Evolutionary conservation across 2,329 filamentous ascomycete genomes (phyloP).

Genomic region (Exserohilum turcica): DNA sequence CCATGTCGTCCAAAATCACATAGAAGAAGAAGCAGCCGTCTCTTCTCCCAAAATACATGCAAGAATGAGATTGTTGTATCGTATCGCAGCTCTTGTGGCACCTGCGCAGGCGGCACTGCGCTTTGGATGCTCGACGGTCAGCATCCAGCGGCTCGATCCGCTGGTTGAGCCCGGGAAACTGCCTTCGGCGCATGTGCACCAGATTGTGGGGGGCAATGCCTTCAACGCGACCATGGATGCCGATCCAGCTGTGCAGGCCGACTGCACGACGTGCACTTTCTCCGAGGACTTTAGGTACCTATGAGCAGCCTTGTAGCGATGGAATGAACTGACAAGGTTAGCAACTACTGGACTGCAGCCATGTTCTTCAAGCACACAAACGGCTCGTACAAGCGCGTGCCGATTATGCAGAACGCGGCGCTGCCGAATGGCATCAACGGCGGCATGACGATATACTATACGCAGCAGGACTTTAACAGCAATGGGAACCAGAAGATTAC

Average conservation of each 20-base stretch:
- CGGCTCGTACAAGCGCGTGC: conserved; percentile 36
- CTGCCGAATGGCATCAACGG: conserved; percentile 30
- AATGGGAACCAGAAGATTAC: conserved; percentile 34
- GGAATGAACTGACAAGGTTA: background rate
- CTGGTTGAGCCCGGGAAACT: conserved; percentile 28
- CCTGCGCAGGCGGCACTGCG: conserved; percentile 30
- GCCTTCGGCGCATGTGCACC: conserved; percentile 28
- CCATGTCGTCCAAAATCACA: background rate
- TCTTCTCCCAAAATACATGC: background rate
- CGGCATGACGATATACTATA: conserved; percentile 42
- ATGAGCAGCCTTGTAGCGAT: background rate
- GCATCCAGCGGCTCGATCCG: conserved; percentile 36
- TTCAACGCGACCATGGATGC: conserved; percentile 28
- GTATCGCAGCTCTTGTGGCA: conserved; percentile 17
- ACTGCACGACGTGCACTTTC: conserved; percentile 26
- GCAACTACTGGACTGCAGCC: conserved; percentile 40
- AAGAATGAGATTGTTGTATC: conserved; percentile 27
- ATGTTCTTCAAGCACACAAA: conserved; percentile 39
- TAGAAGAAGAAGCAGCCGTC: too few relatives aligned
- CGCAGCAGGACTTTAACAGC: conserved; percentile 42
- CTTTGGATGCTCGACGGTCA: conserved; percentile 31
- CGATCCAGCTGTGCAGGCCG: conserved; percentile 12
- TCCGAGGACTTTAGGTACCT: conserved; percentile 23
- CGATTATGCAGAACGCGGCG: conserved; percentile 23
- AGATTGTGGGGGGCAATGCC: conserved; percentile 31